Evolutionary conservation across 202 grass and related monocot genomes (phyloP), one percentile per base, ranked within the genome.

Genomic region (Schoenoplectus triqueter): DNA sequence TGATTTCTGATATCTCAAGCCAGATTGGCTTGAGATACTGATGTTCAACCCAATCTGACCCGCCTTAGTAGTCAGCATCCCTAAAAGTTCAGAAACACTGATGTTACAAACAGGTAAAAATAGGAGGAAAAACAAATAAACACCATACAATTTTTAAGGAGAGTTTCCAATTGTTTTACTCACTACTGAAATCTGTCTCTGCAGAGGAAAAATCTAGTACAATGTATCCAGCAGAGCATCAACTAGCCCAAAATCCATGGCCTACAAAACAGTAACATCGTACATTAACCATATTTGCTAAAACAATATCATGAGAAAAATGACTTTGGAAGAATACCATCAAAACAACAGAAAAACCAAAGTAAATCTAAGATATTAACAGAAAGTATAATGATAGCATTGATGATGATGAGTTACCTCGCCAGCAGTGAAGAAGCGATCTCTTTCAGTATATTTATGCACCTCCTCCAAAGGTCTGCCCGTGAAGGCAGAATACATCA

Each of bases 171-270:
- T 21, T 75, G 10, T 76, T 60, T 18, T 71, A 41, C 82, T 75
- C 51, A 72, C 31, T 78, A 10, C 14, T 19, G 49, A 74, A 42
- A 73, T 77, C 44, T 80, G 82, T 42, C 17, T 40, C 2, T 19
- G 17, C 3, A 19, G 46, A 61, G 18, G 7, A 9, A 50, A 64
- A 73, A 8, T 7, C 86, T 91, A 95, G 75, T 82, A 87, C 68
- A 77, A 66, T 86, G 90, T 95, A 81, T 92, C 93, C 85, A 95
- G 69, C 46, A 95, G 18, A 68, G 61, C 87, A n/a, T 95, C 93
- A 18, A 95, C 15, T 66, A 95, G 87, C 55, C 93, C 93, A 46
- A 95, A 95, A 84, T 95, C 90, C 93, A 95, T 89, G 88, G 93
- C 93, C 91, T 95, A 21, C 8, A 83, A 76, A 72, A 10, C 39